Conservation (phyloP, 1,284 basidiomycete genomes). For the Ceratobasidium sp. region DNA sequence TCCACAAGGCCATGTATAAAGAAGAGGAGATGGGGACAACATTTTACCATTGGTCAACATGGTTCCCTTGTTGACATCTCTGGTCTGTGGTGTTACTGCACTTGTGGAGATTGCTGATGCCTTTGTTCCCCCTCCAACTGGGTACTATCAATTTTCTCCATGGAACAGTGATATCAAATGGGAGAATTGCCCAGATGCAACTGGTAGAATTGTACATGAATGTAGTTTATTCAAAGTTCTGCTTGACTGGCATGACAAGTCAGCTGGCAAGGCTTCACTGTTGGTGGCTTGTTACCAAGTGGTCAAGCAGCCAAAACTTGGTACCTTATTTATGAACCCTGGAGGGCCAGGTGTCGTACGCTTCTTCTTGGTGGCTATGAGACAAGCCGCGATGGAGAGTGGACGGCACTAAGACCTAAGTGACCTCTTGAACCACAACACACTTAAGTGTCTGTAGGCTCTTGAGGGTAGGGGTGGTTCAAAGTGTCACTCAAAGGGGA, state of each 20-base stretch:
- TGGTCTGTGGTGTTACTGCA: neutral
- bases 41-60: too few species aligned
- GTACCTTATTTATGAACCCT: slow-evolving; percentile 26
- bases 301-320: slow-evolving; percentile 2
- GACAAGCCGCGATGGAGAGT: too few species aligned
- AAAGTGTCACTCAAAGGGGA: too few species aligned
- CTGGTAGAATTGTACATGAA: neutral
- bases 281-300: neutral
- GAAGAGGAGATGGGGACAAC: too few species aligned
- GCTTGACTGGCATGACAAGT: neutral
- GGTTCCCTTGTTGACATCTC: neutral
- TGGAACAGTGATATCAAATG: neutral
- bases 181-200: neutral
- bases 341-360: slow-evolving; percentile 23
- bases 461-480: too few species aligned
- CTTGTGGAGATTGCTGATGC: neutral
- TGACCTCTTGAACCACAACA: too few species aligned
- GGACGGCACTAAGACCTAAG: too few species aligned
- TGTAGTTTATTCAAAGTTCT: slow-evolving; percentile 11
- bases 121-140: neutral
- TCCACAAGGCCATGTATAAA: too few species aligned
- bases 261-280: slow-evolving; percentile 12
- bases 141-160: neutral
- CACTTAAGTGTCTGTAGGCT: too few species aligned
- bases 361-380: neutral